phyloP scores from a whole-genome alignment of 345 rosid species.

The Euphorbia pulcherrima region DNA sequence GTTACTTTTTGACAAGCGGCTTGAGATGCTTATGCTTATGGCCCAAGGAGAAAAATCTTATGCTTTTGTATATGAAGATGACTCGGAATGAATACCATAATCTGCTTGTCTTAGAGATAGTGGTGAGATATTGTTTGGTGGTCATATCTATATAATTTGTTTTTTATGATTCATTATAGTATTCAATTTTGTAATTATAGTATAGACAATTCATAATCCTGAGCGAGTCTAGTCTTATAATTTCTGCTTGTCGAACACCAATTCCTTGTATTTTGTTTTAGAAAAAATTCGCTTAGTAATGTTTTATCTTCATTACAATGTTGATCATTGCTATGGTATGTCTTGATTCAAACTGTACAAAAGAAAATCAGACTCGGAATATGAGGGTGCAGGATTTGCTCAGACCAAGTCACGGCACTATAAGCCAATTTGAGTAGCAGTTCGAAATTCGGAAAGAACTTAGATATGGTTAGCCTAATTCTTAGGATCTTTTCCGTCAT shows the following conservation, averaged over 20 bases:
- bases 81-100: conserved; percentile 16
- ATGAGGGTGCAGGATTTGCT: neutral
- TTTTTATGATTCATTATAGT: neutral
- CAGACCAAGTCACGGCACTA: too few species aligned
- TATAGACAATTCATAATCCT: neutral
- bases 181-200: conserved; percentile 1
- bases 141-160: neutral
- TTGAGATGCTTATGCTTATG: conserved; percentile 73
- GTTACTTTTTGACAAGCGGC: conserved; percentile 74
- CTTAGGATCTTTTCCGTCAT: too few species aligned
- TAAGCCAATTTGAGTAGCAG: too few species aligned
- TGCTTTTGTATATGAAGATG: conserved; percentile 23
- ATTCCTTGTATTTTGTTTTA: neutral
- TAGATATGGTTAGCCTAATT: too few species aligned
- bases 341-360: neutral
- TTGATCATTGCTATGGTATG: too few species aligned
- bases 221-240: neutral
- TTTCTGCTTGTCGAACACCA: neutral
- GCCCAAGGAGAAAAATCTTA: conserved; percentile 62
- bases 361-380: neutral
- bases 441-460: too few species aligned
- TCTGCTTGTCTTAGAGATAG: neutral
- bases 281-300: conserved; percentile 3
- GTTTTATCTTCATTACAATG: conserved; percentile 59
- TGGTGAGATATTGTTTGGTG: neutral